Conservation (phyloP, 345 rosid genomes). For the Linum usitatissimum region DNA sequence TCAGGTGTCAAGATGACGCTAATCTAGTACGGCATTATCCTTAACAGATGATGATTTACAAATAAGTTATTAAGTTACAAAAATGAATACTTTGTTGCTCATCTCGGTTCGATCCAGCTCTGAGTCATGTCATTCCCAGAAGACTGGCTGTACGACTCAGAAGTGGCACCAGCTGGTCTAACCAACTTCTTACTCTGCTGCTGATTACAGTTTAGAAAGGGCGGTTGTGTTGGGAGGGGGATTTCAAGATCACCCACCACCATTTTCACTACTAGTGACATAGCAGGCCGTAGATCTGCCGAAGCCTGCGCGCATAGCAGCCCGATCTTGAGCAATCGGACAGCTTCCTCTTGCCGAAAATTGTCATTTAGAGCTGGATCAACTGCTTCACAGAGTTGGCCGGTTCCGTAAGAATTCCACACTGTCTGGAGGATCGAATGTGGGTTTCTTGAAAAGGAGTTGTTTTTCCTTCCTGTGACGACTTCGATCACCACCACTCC, state of each 20-base stretch:
- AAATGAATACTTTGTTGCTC: constrained; percentile 3
- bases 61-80: no score
- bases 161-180: constrained; percentile 10
- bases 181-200: constrained; percentile 17
- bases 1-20: no score
- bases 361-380: constrained; percentile 45
- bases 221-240: constrained; percentile 65
- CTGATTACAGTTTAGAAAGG: constrained; percentile 32
- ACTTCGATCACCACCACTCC: constrained; percentile 76
- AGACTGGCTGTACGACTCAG: constrained; percentile 36
- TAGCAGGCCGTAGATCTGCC: constrained; percentile 65
- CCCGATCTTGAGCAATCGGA: constrained; percentile 48
- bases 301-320: constrained; percentile 81
- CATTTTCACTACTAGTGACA: constrained; percentile 69
- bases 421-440: constrained; percentile 56
- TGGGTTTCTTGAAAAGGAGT: constrained; percentile 27
- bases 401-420: constrained; percentile 43
- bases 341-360: constrained; percentile 37
- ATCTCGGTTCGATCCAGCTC: constrained; percentile 47
- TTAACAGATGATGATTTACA: no score
- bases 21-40: no score
- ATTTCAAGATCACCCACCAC: constrained; percentile 36
- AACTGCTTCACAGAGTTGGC: constrained; percentile 39
- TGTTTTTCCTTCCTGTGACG: constrained; percentile 46
- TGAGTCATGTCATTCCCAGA: constrained; percentile 33